phyloP scores from a whole-genome alignment of 768 basidiomycete species.

The Mrakia hoshinonis region DNA sequence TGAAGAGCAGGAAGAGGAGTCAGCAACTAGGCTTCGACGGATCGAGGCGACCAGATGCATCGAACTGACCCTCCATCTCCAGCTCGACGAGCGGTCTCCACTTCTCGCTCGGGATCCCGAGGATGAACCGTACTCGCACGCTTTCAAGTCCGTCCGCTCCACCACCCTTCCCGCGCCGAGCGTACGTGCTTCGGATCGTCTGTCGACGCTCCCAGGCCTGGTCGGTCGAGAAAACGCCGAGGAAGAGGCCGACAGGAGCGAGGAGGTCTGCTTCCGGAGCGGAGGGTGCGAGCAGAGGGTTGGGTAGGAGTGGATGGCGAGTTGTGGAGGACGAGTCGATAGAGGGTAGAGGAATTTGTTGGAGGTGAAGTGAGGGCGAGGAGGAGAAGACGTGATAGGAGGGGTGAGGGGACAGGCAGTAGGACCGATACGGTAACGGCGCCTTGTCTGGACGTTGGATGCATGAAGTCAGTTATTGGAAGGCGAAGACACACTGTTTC shows the following conservation, averaged over 20 bases:
- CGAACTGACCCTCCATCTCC: conserved; percentile 77
- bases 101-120: conserved; percentile 71
- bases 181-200: conserved; percentile 81
- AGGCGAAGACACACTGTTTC: neutral
- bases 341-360: conserved; percentile 38
- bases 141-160: conserved; percentile 57
- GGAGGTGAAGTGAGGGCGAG: conserved; percentile 36
- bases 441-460: conserved; percentile 57
- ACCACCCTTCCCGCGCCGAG: conserved; percentile 57
- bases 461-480: neutral
- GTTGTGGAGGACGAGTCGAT: conserved; percentile 38
- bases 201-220: conserved; percentile 73
- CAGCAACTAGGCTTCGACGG: neutral
- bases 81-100: conserved; percentile 70
- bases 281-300: conserved; percentile 32
- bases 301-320: conserved; percentile 32
- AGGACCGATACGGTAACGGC: conserved; percentile 85
- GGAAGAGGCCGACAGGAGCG: conserved; percentile 72
- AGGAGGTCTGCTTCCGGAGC: conserved; percentile 52
- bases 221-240: conserved; percentile 86
- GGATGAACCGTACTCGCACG: conserved; percentile 76
- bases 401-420: conserved; percentile 58
- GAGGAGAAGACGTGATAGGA: conserved; percentile 42
- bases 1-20: conserved; percentile 23
- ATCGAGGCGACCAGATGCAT: neutral